Evolutionary conservation across 768 basidiomycete genomes (phyloP).

Genomic region (Boletus subcaerulescens): DNA sequence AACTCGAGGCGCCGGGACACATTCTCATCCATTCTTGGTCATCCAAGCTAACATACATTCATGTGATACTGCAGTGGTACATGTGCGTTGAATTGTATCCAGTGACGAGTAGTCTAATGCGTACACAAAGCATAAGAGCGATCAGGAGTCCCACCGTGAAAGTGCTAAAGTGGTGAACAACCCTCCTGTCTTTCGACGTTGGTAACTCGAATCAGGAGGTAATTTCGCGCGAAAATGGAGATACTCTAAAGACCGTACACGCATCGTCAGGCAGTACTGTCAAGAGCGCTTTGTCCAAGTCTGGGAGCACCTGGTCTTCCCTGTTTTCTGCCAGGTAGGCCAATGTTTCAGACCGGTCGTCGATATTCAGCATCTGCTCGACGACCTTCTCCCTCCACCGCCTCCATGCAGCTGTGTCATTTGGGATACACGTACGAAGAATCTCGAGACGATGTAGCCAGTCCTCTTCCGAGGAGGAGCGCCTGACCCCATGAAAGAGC

Average conservation of each 20-base stretch:
- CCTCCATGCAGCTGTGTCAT: slow-evolving; percentile 23
- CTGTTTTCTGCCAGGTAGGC: not conserved
- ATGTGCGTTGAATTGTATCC: too few species aligned
- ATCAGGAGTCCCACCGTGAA: too few species aligned
- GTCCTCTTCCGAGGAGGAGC: not conserved
- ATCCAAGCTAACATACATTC: too few species aligned
- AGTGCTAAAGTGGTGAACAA: too few species aligned
- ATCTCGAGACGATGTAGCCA: slow-evolving; percentile 1
- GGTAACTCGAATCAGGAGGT: not conserved
- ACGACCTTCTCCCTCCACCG: slow-evolving; percentile 23
- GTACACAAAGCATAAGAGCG: too few species aligned
- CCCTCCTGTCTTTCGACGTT: too few species aligned
- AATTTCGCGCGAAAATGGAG: not conserved
- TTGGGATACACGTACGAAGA: slow-evolving; percentile 17
- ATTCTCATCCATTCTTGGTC: too few species aligned
- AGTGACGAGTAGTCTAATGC: too few species aligned
- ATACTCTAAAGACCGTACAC: slow-evolving; percentile 13
- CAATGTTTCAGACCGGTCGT: not conserved
- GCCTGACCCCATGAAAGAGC: slow-evolving; percentile 17
- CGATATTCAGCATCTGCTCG: slow-evolving; percentile 9
- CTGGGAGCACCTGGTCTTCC: not conserved
- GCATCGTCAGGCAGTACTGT: slow-evolving; percentile 17
- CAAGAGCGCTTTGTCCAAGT: slow-evolving; percentile 3
- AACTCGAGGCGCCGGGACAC: too few species aligned
- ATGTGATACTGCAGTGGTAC: too few species aligned